These are phyloP conservation scores for Nemania sp. DNA, from an alignment of 2,329 filamentous ascomycete genomes.

Conservation along the genomic window DNA sequence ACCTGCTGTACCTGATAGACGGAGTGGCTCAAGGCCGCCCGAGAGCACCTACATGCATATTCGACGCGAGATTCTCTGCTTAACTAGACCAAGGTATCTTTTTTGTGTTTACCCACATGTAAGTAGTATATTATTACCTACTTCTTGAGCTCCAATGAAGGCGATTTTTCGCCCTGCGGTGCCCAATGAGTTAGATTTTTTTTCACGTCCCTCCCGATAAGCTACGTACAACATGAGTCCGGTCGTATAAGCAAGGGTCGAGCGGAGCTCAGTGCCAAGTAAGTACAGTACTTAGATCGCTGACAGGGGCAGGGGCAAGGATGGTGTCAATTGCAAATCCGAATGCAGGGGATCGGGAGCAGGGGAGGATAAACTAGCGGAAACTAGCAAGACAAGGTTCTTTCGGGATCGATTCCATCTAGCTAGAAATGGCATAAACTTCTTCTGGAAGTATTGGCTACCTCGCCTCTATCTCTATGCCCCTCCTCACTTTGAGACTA, in stretches of 20 bases:
- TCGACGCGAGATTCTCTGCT: constrained; percentile 8
- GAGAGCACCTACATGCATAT: not conserved
- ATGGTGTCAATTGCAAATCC: not conserved
- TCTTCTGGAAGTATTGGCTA: too few relatives aligned
- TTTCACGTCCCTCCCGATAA: not conserved
- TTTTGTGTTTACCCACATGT: too few relatives aligned
- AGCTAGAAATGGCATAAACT: constrained; percentile 20
- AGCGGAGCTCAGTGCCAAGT: constrained; percentile 6
- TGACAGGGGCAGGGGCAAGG: constrained; percentile 23
- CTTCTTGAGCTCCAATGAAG: not conserved
- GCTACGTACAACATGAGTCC: not conserved
- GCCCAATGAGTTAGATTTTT: not conserved
- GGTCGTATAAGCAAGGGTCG: constrained; percentile 16
- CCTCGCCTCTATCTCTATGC: too few relatives aligned
- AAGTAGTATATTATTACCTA: too few relatives aligned
- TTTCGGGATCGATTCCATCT: constrained; percentile 7
- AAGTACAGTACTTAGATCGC: constrained; percentile 30
- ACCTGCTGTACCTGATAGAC: constrained; percentile 8
- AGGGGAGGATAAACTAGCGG: not conserved
- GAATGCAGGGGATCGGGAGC: constrained; percentile 6
- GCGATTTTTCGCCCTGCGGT: too few relatives aligned
- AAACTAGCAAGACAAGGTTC: not conserved
- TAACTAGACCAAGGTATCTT: too few relatives aligned
- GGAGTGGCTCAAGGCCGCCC: constrained; percentile 20
- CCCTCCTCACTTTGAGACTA: too few relatives aligned